These are phyloP conservation scores for Buddleja alternifolia DNA, from an alignment of 257 asterid genomes.

Conservation along the genomic window DNA sequence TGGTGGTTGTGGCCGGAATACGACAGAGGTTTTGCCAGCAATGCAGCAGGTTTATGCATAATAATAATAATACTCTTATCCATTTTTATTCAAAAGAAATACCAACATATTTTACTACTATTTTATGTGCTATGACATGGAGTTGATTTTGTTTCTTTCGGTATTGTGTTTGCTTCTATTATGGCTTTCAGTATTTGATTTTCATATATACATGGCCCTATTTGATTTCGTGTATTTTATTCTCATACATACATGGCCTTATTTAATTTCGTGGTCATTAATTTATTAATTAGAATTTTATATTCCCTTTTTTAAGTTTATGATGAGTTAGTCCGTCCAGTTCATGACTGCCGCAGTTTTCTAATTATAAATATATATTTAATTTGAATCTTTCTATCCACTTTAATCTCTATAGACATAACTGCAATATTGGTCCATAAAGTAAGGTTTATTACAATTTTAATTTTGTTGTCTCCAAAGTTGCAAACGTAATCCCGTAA, in stretches of 20 bases:
- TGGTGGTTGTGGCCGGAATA: slow-evolving; percentile 67
- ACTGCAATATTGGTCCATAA: too few species aligned
- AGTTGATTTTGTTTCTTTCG: slow-evolving; percentile 21
- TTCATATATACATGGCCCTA: not conserved
- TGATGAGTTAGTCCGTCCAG: slow-evolving; percentile 7
- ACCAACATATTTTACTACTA: not conserved
- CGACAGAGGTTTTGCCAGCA: slow-evolving; percentile 85
- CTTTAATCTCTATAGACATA: too few species aligned
- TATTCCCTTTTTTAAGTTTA: not conserved
- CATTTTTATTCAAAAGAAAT: not conserved
- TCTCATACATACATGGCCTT: not conserved
- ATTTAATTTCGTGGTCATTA: not conserved
- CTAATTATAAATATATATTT: not conserved
- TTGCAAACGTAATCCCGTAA: too few species aligned
- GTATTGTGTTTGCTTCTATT: not conserved
- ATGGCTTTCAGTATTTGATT: not conserved
- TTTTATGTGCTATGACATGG: slow-evolving; percentile 27
- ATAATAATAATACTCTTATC: not conserved
- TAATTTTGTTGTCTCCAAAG: too few species aligned
- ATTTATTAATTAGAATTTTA: not conserved
- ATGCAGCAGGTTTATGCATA: slow-evolving; percentile 68
- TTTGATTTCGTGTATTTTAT: slow-evolving; percentile 1
- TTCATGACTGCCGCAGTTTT: slow-evolving; percentile 6
- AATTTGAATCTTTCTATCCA: not conserved
- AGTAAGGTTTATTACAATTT: too few species aligned